Base-by-base conservation (phyloP, 768 basidiomycete genomes). In the Rubroboletus pulcherrimus region DNA sequence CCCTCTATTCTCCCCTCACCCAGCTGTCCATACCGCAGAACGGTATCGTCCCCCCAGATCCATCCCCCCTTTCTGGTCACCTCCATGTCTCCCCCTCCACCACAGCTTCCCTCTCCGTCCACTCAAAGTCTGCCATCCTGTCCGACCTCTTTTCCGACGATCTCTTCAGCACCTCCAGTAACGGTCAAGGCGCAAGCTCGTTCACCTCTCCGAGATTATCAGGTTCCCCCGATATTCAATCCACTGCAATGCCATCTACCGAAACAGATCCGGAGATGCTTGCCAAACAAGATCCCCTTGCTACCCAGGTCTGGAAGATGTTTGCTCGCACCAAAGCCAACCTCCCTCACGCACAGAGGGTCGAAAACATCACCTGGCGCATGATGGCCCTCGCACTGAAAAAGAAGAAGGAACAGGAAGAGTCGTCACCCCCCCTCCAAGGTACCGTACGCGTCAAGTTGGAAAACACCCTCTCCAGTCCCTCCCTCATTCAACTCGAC, bases 281-380 rank as follows among this genome's bases (percentile, higher is more conserved):
- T 26, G 86, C 88, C 9, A 86, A 81, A 66, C 88, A 93, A 49
- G 95, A 97, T 69, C 95, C 94, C 7, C 78, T 97, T 21, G 93
- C 93, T 0, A 89, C 95, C 1, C 93, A 98, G 74, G 90, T 98
- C 31, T 98, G 96, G 96, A 93, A 87, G 76, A 90, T 98, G 82
- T 98, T 91, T 66, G 85, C 93, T 35, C 85, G 90, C 57, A 90
- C 89, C 44, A 94, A 93, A 74, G 89, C 88, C n/a, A 82, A 80
- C 33, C 74, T 96, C 54, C 93, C 95, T 31, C 92, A 96, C 67
- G 92, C 90, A 0, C 91, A 94, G 73, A 77, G 95, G 66, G 94
- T 99, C 92, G 97, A 98, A 75, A 98, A 98, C 68, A 71, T 98
- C 52, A 97, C 95, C 1, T 98, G 96, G 96, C 77, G 97, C 56